These are phyloP conservation scores for Mrakia hoshinonis DNA, from an alignment of 768 basidiomycete species.

Conservation along the genomic window DNA sequence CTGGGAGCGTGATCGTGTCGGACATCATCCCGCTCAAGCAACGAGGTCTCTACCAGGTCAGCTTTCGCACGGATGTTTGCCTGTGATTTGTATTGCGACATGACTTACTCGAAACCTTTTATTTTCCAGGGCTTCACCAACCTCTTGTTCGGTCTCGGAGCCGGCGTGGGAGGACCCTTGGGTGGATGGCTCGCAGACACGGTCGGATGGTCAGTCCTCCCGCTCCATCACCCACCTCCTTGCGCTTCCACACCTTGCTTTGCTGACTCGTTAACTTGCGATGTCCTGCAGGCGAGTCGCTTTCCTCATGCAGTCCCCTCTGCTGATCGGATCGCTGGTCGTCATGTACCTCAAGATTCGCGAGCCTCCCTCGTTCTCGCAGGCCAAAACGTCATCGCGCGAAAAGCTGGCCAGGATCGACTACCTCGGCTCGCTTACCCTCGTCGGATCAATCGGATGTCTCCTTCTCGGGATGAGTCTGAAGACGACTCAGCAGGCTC, in stretches of 20 bases:
- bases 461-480: conserved; percentile 36
- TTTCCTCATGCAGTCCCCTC: conserved; percentile 53
- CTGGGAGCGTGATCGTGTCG: conserved; percentile 15
- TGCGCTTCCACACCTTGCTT: too few species aligned
- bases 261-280: not conserved
- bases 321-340: conserved; percentile 61
- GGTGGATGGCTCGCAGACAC: conserved; percentile 25
- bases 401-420: conserved; percentile 52
- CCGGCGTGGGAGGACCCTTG: conserved; percentile 25
- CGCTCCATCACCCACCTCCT: not conserved
- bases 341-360: conserved; percentile 63
- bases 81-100: too few species aligned
- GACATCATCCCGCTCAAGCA: conserved; percentile 83
- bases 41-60: conserved; percentile 80
- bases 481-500: conserved; percentile 15
- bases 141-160: conserved; percentile 28
- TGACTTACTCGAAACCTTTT: not conserved
- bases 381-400: not conserved
- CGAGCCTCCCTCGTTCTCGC: conserved; percentile 22
- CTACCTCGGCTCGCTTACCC: conserved; percentile 69
- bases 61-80: too few species aligned
- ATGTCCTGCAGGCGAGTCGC: conserved; percentile 14
- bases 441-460: conserved; percentile 47
- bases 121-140: conserved; percentile 14
- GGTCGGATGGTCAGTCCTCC: conserved; percentile 21